Evolutionary conservation across 2,329 filamentous ascomycete species (phyloP).

Genomic region (Claviceps purpurea): DNA sequence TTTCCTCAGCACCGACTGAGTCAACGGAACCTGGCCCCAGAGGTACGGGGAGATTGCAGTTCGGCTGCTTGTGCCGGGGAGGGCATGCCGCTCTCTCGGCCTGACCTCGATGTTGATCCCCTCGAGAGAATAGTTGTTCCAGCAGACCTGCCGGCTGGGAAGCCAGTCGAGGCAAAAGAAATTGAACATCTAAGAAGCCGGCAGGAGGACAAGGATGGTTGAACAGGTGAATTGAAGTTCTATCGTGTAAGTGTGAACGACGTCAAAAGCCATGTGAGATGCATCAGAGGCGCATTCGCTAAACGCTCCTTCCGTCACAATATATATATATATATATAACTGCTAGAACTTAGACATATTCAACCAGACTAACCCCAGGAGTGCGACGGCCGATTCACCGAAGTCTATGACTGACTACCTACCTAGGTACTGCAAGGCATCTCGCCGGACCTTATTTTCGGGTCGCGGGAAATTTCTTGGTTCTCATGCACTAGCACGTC

Average conservation of each 20-base stretch:
- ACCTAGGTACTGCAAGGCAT: background rate
- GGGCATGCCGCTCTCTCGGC: background rate
- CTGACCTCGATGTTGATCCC: conserved; percentile 6
- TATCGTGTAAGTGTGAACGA: background rate
- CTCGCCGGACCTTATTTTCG: background rate
- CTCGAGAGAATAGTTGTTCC: conserved; percentile 7
- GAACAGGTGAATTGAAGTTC: background rate
- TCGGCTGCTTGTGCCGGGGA: background rate
- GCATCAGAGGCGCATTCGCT: background rate
- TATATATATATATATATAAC: background rate
- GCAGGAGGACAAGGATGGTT: background rate
- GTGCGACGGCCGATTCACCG: background rate
- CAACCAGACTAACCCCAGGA: background rate
- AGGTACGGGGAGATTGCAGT: conserved; percentile 6
- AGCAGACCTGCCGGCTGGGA: conserved; percentile 1
- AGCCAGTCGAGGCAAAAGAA: background rate
- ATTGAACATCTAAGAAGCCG: conserved; percentile 3
- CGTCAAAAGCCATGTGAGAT: background rate
- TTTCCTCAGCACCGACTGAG: background rate
- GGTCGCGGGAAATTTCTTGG: background rate
- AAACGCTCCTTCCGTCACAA: background rate
- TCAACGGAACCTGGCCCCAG: conserved; percentile 6
- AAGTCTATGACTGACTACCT: background rate
- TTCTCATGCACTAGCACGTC: background rate
- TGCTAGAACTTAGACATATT: too few relatives aligned